Base-by-base conservation (phyloP, 2,329 filamentous ascomycete genomes). In the Arthrocladium fulminans region DNA sequence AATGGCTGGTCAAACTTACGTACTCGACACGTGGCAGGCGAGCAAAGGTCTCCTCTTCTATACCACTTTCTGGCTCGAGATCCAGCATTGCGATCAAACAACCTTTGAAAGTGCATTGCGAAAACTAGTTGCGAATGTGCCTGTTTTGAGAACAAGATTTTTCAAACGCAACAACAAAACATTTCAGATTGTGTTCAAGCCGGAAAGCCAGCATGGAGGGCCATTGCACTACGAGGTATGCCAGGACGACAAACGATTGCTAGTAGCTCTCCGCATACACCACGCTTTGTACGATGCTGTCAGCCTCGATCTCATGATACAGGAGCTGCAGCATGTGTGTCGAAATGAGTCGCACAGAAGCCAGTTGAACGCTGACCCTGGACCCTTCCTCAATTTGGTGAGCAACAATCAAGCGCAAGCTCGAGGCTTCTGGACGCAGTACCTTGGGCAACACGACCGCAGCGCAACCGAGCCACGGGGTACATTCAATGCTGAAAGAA, bases 261-360 rank as follows among this genome's bases (percentile, higher is more conserved):
- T 38, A 56, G 27, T 66, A 39, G 66, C 75, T 2, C 69, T 88
- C 3, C 72, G 72, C 22, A 82, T 96, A 3, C 88, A 95, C 54
- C 89, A 97, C 62, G 85, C 86, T 0, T 71, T 96, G 0, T 97
- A 96, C 60, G 90, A 96, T 62, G 88, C 83, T 4, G 74, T 94
- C 51, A 92, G 86, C 57, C 69, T 96, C 3, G 77, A 81, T 1
- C 61, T 74, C 0, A 67, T 94, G 4, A 68, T 88, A 19, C 61
- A 73, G 12, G 65, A 75, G 34, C 65, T 83, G 10, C 64, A 73
- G 52, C 52, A 58, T 3, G 54, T 70, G 29, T 80, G 63, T 66
- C 66, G 57, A 32, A 59, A n/a, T n/a, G n/a, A n/a, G n/a, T n/a
- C n/a, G 56, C 35, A 19, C 29, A 6, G 41, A 53, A 12, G 9